Percentiles rank a stretch among this genome's conserved stretches.
These are phyloP conservation scores for Neonectria sp. DNA, from an alignment of 2,329 filamentous ascomycete genomes.

Conservation along the genomic window DNA sequence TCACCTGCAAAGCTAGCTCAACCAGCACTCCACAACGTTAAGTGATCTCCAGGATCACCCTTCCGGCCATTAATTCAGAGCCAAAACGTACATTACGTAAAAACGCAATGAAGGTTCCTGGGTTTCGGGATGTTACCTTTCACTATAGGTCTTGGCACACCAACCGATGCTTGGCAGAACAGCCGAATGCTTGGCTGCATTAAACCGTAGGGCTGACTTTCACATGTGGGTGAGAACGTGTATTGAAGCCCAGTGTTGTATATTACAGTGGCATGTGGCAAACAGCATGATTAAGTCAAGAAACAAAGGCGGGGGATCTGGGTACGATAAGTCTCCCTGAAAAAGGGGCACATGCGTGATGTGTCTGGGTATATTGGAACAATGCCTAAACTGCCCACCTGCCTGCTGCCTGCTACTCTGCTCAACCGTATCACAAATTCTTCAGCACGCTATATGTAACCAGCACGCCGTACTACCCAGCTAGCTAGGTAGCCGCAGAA, in stretches of 20 bases:
- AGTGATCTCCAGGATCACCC: background rate
- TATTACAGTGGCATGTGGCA: background rate
- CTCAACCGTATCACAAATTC: background rate
- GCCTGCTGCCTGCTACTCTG: background rate
- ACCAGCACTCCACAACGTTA: background rate
- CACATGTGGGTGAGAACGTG: background rate
- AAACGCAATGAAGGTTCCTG: background rate
- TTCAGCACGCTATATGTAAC: background rate
- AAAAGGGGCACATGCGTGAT: background rate
- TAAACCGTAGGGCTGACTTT: background rate
- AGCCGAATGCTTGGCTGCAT: background rate
- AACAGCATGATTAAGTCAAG: background rate
- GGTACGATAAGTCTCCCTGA: background rate
- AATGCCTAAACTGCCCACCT: background rate
- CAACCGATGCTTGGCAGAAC: background rate
- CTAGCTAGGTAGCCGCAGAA: background rate
- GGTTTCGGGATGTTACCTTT: background rate
- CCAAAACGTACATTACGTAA: background rate
- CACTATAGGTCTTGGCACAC: background rate
- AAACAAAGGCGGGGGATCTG: background rate
- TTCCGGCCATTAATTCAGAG: background rate
- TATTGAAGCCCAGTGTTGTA: background rate
- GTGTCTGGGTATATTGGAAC: conserved; percentile 23
- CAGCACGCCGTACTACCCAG: background rate
- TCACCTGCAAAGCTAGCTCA: background rate